phyloP scores from a whole-genome alignment of 352 stramenopile species.

The Phytophthora pinifolia region DNA sequence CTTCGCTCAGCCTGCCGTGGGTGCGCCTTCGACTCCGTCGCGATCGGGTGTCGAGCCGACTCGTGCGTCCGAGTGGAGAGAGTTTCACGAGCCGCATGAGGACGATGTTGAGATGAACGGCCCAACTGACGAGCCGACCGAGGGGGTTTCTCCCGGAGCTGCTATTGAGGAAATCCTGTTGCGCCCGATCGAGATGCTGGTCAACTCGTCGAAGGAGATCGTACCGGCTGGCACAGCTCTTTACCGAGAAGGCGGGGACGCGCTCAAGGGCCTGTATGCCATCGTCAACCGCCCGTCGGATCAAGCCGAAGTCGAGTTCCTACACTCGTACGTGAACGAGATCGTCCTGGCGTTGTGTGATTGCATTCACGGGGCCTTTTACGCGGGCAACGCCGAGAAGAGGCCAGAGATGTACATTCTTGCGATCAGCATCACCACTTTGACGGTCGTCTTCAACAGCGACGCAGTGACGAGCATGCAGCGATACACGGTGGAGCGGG shows the following conservation, averaged over 20 bases:
- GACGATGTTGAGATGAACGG: slow-evolving; percentile 62
- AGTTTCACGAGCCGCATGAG: slow-evolving; percentile 36
- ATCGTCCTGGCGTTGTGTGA: slow-evolving; percentile 76
- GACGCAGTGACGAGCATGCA: slow-evolving; percentile 63
- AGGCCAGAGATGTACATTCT: slow-evolving; percentile 71
- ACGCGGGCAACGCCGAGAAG: slow-evolving; percentile 56
- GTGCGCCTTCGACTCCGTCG: not conserved
- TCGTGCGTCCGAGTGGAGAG: slow-evolving; percentile 34
- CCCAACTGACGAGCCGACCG: slow-evolving; percentile 15
- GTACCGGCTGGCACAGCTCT: slow-evolving; percentile 50
- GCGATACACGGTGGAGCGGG: slow-evolving; percentile 71
- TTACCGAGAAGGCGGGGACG: slow-evolving; percentile 69
- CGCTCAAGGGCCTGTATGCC: slow-evolving; percentile 78
- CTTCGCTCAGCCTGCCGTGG: slow-evolving; percentile 2
- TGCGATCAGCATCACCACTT: slow-evolving; percentile 67
- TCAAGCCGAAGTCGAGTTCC: slow-evolving; percentile 60
- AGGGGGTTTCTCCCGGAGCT: slow-evolving; percentile 17
- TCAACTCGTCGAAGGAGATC: slow-evolving; percentile 66
- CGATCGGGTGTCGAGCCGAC: slow-evolving; percentile 19
- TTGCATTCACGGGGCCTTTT: slow-evolving; percentile 73
- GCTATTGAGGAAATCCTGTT: slow-evolving; percentile 63
- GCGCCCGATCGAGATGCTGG: slow-evolving; percentile 58
- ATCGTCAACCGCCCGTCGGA: slow-evolving; percentile 66
- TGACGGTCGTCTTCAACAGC: slow-evolving; percentile 66
- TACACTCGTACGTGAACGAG: slow-evolving; percentile 78